Evolutionary conservation across 2,329 filamentous ascomycete genomes (phyloP).

Genomic region (Seiridium unicorne): DNA sequence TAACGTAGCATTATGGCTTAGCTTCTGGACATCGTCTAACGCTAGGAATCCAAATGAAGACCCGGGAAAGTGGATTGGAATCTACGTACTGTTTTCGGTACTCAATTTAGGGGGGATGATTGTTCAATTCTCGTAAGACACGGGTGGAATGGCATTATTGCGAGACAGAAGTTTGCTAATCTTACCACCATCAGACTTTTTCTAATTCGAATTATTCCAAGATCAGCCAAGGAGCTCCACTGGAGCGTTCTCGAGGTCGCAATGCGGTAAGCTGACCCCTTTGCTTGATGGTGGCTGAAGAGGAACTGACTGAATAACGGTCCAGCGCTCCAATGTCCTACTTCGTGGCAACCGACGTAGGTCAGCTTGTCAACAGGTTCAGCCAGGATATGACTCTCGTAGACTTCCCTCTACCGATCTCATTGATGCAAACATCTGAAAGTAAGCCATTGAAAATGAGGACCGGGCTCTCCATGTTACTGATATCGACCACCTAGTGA

Average conservation of each 20-base stretch:
- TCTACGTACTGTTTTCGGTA: slow-evolving; percentile 3
- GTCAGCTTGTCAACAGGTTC: slow-evolving; percentile 3
- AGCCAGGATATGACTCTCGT: slow-evolving; percentile 8
- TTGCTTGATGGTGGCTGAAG: background rate
- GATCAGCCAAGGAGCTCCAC: slow-evolving; percentile 1
- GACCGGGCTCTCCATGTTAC: no score
- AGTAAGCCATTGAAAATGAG: background rate
- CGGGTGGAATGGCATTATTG: background rate
- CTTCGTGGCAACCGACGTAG: slow-evolving; percentile 5
- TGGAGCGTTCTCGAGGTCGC: slow-evolving; percentile 1
- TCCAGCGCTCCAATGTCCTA: slow-evolving; percentile 2
- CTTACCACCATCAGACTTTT: background rate
- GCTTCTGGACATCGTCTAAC: slow-evolving; percentile 5
- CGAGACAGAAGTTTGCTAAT: background rate
- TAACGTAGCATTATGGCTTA: slow-evolving; percentile 3
- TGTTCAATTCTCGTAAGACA: background rate
- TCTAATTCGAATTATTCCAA: background rate
- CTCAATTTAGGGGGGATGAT: slow-evolving; percentile 1
- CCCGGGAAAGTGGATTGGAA: slow-evolving; percentile 3
- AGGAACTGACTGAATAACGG: no score
- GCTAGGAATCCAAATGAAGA: background rate
- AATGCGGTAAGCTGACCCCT: background rate
- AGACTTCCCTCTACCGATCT: background rate
- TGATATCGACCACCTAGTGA: background rate
- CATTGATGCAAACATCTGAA: slow-evolving; percentile 2